Base-by-base conservation (phyloP, 805 yeast genomes). In the Zygoascus bituminiphila region DNA sequence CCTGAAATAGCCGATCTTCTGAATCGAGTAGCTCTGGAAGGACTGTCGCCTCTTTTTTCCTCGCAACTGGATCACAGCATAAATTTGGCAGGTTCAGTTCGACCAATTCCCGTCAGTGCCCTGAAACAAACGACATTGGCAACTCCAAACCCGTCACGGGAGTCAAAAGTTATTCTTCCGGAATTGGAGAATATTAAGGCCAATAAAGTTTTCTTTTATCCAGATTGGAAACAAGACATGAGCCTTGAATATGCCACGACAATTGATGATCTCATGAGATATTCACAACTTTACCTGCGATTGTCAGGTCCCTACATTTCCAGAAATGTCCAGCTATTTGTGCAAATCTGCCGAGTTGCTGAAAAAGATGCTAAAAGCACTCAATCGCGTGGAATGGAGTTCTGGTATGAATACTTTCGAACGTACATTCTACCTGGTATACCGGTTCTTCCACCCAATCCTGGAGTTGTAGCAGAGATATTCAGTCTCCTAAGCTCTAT, bases 371-470 rank as follows among this genome's bases (percentile, higher is more conserved):
- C 20, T 17, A 36, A 36, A 15, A 29, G 43, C 9, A 53, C 7
- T 45, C 50, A 31, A 21, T 47, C 44, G 3, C 31, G 15, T 37
- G 53, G 55, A 6, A 46, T 47, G 2, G 59, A 53, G 6, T 52
- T 58, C 41, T 79, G 94, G 88, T 69, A 82, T 44, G 75, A 74
- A 39, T 84, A 73, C 55, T 76, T 74, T 56, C 74, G 95, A 52
- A 76, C 78, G 50, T 82, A 73, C 56, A 69, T 91, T 1, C 74
- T 85, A 24, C 91, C 93, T 0, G 70, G 81, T 0, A 65, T 83
- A 21, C 64, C 76, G 2, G 63, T 78, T 23, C 62, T 81, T 4
- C 74, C 70, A 12, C 74, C 74, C 15, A 81, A 82, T 55, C 75
- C 86, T 10, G 69, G 79, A 4, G 75, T 78, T 0, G 72, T 82